Evolutionary conservation across 306 rosid genomes (phyloP), one percentile per base, ranked within the genome.

Genomic region (Corylus americana): DNA sequence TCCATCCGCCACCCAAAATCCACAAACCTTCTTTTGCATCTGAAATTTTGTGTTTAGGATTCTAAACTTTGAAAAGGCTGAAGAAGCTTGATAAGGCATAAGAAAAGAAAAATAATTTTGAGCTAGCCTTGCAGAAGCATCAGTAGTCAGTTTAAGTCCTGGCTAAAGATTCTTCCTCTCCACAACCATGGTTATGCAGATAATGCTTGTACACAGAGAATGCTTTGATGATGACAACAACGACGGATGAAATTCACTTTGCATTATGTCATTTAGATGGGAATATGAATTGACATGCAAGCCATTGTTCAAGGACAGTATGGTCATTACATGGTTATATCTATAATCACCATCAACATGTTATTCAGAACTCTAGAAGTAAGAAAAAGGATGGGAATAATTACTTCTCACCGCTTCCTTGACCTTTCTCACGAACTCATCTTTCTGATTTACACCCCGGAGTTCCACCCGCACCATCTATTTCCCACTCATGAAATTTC

Each of bases 1-100:
- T 92, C 98, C 98, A 94, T 79, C 97, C 94, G 80, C 97, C 96
- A 63, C 98, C 98, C 92, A 92, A 82, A 79, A 94, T 86, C 98
- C 98, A 94, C 55, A 90, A 89, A 81, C 92, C 96, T 76, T 83
- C 86, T 74, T 90, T 83, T 76, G 81, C 63, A 76, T 86, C 98
- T 93, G 83, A 76, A 79, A 42, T 67, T 79, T 81, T 72, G 42
- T 39, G 37, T 31, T 35, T 11, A 31, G 71, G 22, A 22, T 22
- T 22, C 16, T 35, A 49, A 53, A 35, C 25, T 37, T 8, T 67
- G 71, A 16, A 67, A 67, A 39, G 11, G 71, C 7, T 48, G 57
- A 5, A 5, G 11, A 50, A 71, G 14, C 75, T 47, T 71, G n/a
- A 29, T 27, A 27, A 50, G 8, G 35, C 57, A 48, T 71, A 58